These are phyloP conservation scores for Batkoa obscura DNA, from an alignment of 371 early-diverging fungal genomes.

Conservation along the genomic window DNA sequence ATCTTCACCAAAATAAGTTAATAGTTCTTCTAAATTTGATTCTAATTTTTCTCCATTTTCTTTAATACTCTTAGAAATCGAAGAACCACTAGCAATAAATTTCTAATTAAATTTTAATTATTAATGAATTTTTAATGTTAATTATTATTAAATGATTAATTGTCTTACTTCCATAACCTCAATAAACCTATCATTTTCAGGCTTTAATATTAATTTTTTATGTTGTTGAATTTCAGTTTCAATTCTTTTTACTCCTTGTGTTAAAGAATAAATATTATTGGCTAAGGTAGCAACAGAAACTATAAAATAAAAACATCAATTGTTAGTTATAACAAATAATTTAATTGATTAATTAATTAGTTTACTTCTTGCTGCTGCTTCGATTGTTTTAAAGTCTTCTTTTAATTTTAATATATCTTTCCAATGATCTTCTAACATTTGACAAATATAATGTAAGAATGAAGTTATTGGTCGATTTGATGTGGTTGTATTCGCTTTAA, in stretches of 20 bases:
- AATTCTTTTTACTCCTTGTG: conserved; percentile 27
- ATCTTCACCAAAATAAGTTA: conserved; percentile 66
- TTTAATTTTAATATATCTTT: conserved; percentile 32
- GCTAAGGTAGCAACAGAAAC: conserved; percentile 42
- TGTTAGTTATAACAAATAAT: too few relatives aligned
- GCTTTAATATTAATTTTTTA: conserved; percentile 13
- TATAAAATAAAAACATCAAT: conserved; percentile 1
- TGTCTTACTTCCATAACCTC: conserved; percentile 34
- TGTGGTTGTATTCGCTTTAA: conserved; percentile 32
- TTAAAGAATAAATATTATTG: conserved; percentile 32
- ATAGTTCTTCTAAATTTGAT: conserved; percentile 38
- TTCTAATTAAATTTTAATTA: conserved; percentile 20
- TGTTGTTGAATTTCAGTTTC: conserved; percentile 28
- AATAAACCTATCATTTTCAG: conserved; percentile 37
- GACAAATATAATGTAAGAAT: conserved; percentile 50
- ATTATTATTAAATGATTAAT: too few relatives aligned
- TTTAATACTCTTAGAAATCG: conserved; percentile 24
- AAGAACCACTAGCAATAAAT: conserved; percentile 25
- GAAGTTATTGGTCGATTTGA: conserved; percentile 22
- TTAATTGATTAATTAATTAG: conserved; percentile 1
- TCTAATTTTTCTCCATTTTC: conserved; percentile 35
- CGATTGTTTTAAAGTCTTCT: conserved; percentile 45
- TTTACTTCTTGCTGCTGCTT: conserved; percentile 40
- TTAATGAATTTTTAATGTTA: not conserved
- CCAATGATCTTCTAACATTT: conserved; percentile 33